A percentile compares a stretch with the other conserved stretches of the same genome.
phyloP scores from a whole-genome alignment of 1,139 yeast genomes.

The Hansenula sp. region DNA sequence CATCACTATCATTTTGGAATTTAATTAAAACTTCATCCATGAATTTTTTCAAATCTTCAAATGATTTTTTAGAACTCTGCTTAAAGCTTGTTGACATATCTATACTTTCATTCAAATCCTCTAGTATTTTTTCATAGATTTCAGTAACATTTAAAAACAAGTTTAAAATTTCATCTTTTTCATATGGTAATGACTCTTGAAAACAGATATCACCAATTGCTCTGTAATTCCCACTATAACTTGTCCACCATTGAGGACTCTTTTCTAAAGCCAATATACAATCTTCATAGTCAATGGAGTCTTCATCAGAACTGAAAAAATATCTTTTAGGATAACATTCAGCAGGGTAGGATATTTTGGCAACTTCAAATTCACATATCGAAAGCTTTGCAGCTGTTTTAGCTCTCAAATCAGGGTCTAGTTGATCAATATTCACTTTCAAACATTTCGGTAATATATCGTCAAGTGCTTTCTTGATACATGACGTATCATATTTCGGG shows the following conservation, averaged over 20 bases:
- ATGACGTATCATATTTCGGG: slow-evolving; percentile 18
- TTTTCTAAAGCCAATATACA: slow-evolving; percentile 40
- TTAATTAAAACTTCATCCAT: slow-evolving; percentile 9
- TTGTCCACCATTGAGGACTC: slow-evolving; percentile 56
- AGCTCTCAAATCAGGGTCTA: slow-evolving; percentile 24
- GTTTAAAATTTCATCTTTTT: slow-evolving; percentile 44
- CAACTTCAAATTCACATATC: slow-evolving; percentile 49
- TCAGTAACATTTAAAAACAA: slow-evolving; percentile 45
- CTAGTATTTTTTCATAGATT: slow-evolving; percentile 22
- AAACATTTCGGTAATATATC: slow-evolving; percentile 27
- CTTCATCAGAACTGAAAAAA: slow-evolving; percentile 13
- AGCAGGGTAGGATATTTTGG: slow-evolving; percentile 34
- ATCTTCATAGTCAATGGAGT: slow-evolving; percentile 15
- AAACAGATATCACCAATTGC: slow-evolving; percentile 43
- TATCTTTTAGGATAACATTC: slow-evolving; percentile 23
- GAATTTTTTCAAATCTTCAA: slow-evolving; percentile 9
- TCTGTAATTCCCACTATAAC: slow-evolving; percentile 54
- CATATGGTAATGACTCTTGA: slow-evolving; percentile 47
- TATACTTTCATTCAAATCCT: slow-evolving; percentile 16
- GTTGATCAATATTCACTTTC: slow-evolving; percentile 23
- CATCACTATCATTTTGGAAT: neutral
- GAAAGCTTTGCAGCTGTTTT: slow-evolving; percentile 46
- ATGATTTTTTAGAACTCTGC: slow-evolving; percentile 11
- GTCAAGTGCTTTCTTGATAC: slow-evolving; percentile 27
- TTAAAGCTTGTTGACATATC: slow-evolving; percentile 15